Conservation (phyloP, 202 grass and related monocot species). For the Thinopyrum obtusiflorum region DNA sequence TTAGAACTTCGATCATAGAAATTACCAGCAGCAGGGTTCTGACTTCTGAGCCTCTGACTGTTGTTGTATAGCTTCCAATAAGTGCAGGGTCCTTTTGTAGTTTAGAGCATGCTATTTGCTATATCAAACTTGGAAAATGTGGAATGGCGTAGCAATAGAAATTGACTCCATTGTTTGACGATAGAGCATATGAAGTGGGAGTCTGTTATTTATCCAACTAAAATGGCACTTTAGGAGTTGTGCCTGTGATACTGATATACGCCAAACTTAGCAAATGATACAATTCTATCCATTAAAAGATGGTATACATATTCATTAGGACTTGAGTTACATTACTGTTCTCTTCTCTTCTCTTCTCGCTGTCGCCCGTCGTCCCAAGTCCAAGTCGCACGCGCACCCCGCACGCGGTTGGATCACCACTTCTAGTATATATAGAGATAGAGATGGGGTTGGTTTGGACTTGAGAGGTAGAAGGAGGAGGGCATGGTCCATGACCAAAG, state of each 20-base stretch:
- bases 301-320: neutral
- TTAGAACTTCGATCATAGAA: neutral
- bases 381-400: no score
- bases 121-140: neutral
- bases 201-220: neutral
- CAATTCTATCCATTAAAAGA: neutral
- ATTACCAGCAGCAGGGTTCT: neutral
- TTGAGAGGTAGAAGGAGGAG: no score
- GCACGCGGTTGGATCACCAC: no score
- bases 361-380: no score
- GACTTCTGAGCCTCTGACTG: neutral
- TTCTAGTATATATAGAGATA: no score
- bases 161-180: neutral
- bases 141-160: neutral
- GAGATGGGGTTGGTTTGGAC: no score
- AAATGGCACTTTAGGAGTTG: neutral
- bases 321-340: neutral
- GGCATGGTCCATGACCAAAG: no score
- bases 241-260: neutral
- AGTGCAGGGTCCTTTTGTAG: neutral
- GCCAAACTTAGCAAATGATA: neutral
- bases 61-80: neutral
- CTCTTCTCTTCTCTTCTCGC: no score
- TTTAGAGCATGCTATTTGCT: neutral
- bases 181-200: neutral